phyloP scores from a whole-genome alignment of 495 filamentous ascomycete genomes.

The Lophiotrema nucula region DNA sequence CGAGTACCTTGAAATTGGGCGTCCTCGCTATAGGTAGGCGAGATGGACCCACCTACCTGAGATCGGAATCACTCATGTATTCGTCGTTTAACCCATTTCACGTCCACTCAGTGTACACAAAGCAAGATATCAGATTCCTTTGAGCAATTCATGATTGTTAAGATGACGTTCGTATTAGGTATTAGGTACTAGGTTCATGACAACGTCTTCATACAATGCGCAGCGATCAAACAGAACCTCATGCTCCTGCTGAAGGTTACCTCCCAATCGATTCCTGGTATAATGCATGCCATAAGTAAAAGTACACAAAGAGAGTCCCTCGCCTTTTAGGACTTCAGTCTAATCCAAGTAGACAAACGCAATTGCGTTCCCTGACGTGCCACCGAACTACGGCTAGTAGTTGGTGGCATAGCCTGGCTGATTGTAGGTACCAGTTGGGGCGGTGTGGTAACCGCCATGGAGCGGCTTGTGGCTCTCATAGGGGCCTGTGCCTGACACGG shows the following conservation, averaged over 20 bases:
- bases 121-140: too few species aligned
- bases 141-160: too few species aligned
- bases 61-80: too few species aligned
- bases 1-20: too few species aligned
- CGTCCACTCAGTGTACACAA: too few species aligned
- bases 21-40: too few species aligned
- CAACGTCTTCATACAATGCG: background rate
- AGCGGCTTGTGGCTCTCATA: slow-evolving; percentile 31
- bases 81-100: too few species aligned
- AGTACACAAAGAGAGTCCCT: slow-evolving; percentile 8
- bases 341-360: background rate
- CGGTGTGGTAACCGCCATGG: slow-evolving; percentile 35
- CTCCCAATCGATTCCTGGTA: slow-evolving; percentile 27
- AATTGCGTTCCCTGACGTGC: too few species aligned
- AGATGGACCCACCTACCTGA: too few species aligned
- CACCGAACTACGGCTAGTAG: too few species aligned
- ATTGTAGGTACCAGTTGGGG: slow-evolving; percentile 33
- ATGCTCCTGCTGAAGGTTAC: too few species aligned
- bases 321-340: background rate
- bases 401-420: slow-evolving; percentile 18
- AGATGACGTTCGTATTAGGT: too few species aligned
- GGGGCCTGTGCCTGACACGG: slow-evolving; percentile 26
- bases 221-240: background rate
- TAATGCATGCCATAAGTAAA: slow-evolving; percentile 20
- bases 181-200: slow-evolving; percentile 22